These are phyloP conservation scores for Wickerhamomyces strasburgensis DNA, from an alignment of 805 yeast genomes.

Conservation along the genomic window DNA sequence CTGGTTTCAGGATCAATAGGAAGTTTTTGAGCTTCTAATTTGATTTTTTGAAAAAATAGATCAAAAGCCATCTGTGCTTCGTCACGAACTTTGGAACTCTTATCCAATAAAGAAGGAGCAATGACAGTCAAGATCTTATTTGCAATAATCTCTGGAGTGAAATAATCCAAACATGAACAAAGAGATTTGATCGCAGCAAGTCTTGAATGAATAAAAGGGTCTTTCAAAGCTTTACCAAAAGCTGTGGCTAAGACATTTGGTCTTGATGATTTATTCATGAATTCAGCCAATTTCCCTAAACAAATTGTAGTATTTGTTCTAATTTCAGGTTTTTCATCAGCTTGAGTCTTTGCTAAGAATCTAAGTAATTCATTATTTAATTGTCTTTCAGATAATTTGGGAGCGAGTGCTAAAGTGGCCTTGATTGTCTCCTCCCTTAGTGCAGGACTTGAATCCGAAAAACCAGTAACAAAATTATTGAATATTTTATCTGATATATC, in stretches of 20 bases:
- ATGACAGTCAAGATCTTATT: constrained; percentile 77
- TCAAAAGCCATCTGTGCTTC: constrained; percentile 71
- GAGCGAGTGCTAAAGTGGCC: constrained; percentile 52
- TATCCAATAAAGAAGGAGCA: constrained; percentile 79
- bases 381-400: constrained; percentile 69
- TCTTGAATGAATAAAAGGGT: constrained; percentile 70
- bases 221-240: constrained; percentile 75
- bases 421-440: constrained; percentile 77
- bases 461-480: constrained; percentile 68
- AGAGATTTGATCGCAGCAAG: constrained; percentile 74
- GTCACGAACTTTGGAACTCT: constrained; percentile 58
- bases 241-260: constrained; percentile 83
- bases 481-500: constrained; percentile 70
- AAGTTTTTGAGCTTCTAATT: constrained; percentile 37
- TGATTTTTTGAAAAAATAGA: constrained; percentile 50
- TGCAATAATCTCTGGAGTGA: constrained; percentile 71
- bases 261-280: constrained; percentile 50
- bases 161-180: constrained; percentile 55
- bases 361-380: constrained; percentile 81
- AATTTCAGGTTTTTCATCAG: constrained; percentile 70
- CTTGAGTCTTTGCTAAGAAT: constrained; percentile 75
- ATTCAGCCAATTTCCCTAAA: constrained; percentile 58
- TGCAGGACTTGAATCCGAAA: constrained; percentile 77
- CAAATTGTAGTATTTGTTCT: constrained; percentile 72
- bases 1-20: constrained; percentile 24